Evolutionary conservation across 2,329 filamentous ascomycete genomes (phyloP).

Genomic region (Chaetomium strumarium): DNA sequence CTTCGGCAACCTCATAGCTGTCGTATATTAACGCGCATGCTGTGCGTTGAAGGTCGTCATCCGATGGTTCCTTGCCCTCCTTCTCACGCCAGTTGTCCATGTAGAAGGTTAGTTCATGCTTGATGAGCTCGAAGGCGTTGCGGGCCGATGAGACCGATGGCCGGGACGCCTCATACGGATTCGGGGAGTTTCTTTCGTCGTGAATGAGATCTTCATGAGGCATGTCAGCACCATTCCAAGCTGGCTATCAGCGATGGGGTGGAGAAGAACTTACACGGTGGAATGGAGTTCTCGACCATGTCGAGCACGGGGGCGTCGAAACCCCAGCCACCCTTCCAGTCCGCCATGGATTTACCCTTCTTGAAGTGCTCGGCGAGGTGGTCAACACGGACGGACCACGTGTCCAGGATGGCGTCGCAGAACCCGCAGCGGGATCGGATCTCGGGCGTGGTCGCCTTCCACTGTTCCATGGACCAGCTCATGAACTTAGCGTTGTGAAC

Average conservation of each 20-base stretch:
- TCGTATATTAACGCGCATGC: conserved; percentile 54
- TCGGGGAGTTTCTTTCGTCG: conserved; percentile 52
- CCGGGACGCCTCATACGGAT: conserved; percentile 46
- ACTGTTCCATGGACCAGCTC: conserved; percentile 59
- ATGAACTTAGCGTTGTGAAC: conserved; percentile 57
- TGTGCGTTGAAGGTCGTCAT: conserved; percentile 51
- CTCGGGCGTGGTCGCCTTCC: conserved; percentile 55
- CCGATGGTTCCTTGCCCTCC: conserved; percentile 37
- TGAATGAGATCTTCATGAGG: conserved; percentile 54
- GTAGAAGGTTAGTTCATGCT: conserved; percentile 51
- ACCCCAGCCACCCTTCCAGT: conserved; percentile 67
- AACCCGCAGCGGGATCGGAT: conserved; percentile 61
- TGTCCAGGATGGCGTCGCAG: conserved; percentile 56
- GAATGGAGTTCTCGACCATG: conserved; percentile 61
- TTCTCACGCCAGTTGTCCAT: conserved; percentile 39
- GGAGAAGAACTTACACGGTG: conserved; percentile 50
- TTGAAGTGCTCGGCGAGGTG: conserved; percentile 65
- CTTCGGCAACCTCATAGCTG: conserved; percentile 42
- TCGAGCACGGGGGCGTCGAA: conserved; percentile 56
- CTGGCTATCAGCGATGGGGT: conserved; percentile 23
- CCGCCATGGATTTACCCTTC: conserved; percentile 58
- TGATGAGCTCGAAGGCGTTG: conserved; percentile 57
- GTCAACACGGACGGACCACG: conserved; percentile 55
- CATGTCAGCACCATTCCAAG: conserved; percentile 14
- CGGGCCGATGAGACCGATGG: conserved; percentile 42